Conservation (phyloP, 345 rosid genomes). For the Lepidium didymum region DNA sequence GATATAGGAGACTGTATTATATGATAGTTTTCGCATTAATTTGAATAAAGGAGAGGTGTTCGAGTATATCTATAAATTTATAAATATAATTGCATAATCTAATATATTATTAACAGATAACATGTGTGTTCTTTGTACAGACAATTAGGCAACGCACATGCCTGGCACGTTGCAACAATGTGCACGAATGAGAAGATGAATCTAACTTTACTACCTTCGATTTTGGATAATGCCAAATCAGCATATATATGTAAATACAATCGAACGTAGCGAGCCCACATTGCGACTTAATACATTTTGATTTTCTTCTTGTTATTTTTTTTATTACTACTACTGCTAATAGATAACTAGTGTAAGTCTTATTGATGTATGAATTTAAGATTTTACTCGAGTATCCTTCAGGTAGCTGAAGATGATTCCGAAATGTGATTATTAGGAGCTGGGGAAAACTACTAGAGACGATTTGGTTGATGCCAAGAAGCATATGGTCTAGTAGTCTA, state of each 20-base stretch:
- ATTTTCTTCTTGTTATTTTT: background rate
- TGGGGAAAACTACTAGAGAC: too few species aligned
- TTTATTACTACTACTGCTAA: too few species aligned
- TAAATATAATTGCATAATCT: background rate
- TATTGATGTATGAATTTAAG: too few species aligned
- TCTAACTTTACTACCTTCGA: background rate
- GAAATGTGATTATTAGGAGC: too few species aligned
- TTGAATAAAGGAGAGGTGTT: background rate
- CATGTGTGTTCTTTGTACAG: constrained; percentile 1
- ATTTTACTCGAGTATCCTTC: too few species aligned
- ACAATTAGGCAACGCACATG: constrained; percentile 17
- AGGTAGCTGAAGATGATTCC: too few species aligned
- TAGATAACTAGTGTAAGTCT: too few species aligned
- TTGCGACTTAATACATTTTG: background rate
- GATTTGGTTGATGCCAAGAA: too few species aligned
- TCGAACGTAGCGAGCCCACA: background rate
- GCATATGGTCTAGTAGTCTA: too few species aligned
- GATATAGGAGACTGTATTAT: background rate
- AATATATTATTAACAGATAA: background rate
- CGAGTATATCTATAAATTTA: constrained; percentile 11
- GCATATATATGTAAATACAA: background rate
- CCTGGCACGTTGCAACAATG: constrained; percentile 17
- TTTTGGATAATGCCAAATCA: constrained; percentile 1
- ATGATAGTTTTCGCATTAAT: background rate
- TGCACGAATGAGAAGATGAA: constrained; percentile 11